Evolutionary conservation across 2,329 filamentous ascomycete species (phyloP).

Genomic region (Phaeophleospora eucalypticola): DNA sequence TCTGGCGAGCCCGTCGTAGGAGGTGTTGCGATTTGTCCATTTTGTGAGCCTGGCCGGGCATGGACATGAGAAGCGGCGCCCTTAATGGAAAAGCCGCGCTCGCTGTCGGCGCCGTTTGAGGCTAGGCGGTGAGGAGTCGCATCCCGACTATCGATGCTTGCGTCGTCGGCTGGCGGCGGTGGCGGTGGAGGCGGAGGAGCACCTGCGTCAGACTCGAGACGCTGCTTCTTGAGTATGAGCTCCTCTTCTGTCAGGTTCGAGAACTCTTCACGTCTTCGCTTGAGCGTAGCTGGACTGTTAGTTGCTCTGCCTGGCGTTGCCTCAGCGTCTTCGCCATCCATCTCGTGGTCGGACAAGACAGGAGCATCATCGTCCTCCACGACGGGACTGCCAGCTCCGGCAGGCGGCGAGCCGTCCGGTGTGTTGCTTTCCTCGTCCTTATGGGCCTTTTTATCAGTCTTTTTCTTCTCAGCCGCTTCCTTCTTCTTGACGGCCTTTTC

Average conservation of each 20-base stretch:
- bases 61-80: conserved; percentile 21
- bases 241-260: conserved; percentile 35
- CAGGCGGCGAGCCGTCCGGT: conserved; percentile 27
- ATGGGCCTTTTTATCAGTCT: conserved; percentile 46
- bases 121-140: too few relatives aligned
- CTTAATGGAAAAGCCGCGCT: conserved; percentile 27
- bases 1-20: conserved; percentile 37
- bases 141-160: conserved; percentile 9
- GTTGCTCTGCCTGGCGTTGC: conserved; percentile 23
- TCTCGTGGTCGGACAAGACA: conserved; percentile 26
- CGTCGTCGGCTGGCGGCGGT: conserved; percentile 22
- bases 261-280: conserved; percentile 27
- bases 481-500: conserved; percentile 81
- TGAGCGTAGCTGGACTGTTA: conserved; percentile 22
- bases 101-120: conserved; percentile 13
- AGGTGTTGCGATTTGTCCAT: conserved; percentile 43
- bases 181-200: conserved; percentile 39
- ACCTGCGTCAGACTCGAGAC: conserved; percentile 24
- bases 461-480: conserved; percentile 62
- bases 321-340: conserved; percentile 9
- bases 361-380: conserved; percentile 23
- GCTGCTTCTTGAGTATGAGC: conserved; percentile 28
- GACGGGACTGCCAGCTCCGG: conserved; percentile 18
- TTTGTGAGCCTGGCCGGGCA: conserved; percentile 15
- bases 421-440: conserved; percentile 26